Evolutionary conservation across 176 grass and related monocot genomes (phyloP), one percentile per base, ranked within the genome.

Genomic region (Rhynchospora breviuscula): DNA sequence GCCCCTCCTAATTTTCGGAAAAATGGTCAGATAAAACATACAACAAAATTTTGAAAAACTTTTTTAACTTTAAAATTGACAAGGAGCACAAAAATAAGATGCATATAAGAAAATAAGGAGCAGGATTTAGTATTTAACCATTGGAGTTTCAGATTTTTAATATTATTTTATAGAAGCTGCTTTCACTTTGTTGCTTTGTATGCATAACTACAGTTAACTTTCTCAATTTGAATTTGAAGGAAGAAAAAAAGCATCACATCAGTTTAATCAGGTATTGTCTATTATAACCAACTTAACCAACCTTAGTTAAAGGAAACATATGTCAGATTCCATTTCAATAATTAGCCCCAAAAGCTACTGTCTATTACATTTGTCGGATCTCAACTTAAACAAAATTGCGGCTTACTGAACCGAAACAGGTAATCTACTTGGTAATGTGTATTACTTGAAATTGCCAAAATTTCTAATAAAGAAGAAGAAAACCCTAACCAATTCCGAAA

Each of bases 401-500:
- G 72, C 13, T 22, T 5, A 23, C 13, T 43, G 67, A 0, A 21
- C 67, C 7, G 18, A 19, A 45, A 21, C 43, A 17, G 18, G 10
- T 35, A 71, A 46, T 47, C 43, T 11, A 21, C 15, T 40, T 17
- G 35, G 40, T 40, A 29, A 29, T 1, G 26, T 29, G 62, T 46
- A 33, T 76, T 49, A 45, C 1, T 5, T 7, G 10, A 61, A 19
- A 48, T 75, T 10, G 15, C 4, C 23, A 33, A 84, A 60, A 10
- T 14, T 18, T 4, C 18, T 9, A 8, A 11, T 49, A 67, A 72
- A 21, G 26, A 15, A 8, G 15, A 56, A 5, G 9, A 57, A 47
- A 15, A 84, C 58, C 53, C 73, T 79, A 67, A 99, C 93, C 96
- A 7, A 99, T 99, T 86, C 93, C 93, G 10, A 99, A 93, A 88